Evolutionary conservation across 108 stramenopile genomes (phyloP).

Genomic region (Phaeodactylum tricornutum): DNA sequence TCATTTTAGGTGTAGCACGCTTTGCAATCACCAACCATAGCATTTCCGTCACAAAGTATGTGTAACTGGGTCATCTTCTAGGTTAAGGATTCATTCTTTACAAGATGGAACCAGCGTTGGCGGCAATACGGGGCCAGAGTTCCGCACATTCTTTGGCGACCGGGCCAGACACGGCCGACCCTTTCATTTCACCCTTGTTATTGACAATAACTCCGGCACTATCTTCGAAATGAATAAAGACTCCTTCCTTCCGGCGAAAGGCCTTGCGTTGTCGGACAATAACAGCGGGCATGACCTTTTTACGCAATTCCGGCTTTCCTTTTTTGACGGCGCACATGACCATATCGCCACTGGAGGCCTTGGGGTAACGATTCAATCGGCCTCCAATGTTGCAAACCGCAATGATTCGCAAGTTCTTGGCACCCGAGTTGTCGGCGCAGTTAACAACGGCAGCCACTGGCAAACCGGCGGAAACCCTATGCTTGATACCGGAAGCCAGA

Average conservation of each 20-base stretch:
- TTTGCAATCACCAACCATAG: too few species aligned
- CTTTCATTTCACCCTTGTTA: constrained; percentile 99
- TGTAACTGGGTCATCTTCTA: too few species aligned
- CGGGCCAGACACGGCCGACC: constrained; percentile 97
- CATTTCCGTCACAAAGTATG: too few species aligned
- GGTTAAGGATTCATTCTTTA: too few species aligned
- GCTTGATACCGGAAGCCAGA: constrained; percentile 94
- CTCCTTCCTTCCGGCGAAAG: constrained; percentile 98
- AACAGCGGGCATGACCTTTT: constrained; percentile 98
- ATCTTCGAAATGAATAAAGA: constrained; percentile 99
- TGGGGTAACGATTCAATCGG: constrained; percentile 96
- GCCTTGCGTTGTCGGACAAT: constrained; percentile 99
- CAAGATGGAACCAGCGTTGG: constrained; percentile 95
- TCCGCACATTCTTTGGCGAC: constrained; percentile 99
- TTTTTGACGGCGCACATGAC: constrained; percentile 99
- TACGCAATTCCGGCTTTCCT: constrained; percentile 99
- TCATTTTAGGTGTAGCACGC: too few species aligned
- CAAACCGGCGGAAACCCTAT: constrained; percentile 96
- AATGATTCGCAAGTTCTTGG: constrained; percentile 98
- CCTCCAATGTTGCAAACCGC: constrained; percentile 97
- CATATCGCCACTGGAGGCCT: constrained; percentile 96
- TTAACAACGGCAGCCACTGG: constrained; percentile 97
- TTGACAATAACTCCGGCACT: constrained; percentile 99
- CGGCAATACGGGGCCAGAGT: constrained; percentile 99
- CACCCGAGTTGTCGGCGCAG: constrained; percentile 99